Conservation (phyloP, 1,284 basidiomycete species). For the Papiliotrema terrestris region DNA sequence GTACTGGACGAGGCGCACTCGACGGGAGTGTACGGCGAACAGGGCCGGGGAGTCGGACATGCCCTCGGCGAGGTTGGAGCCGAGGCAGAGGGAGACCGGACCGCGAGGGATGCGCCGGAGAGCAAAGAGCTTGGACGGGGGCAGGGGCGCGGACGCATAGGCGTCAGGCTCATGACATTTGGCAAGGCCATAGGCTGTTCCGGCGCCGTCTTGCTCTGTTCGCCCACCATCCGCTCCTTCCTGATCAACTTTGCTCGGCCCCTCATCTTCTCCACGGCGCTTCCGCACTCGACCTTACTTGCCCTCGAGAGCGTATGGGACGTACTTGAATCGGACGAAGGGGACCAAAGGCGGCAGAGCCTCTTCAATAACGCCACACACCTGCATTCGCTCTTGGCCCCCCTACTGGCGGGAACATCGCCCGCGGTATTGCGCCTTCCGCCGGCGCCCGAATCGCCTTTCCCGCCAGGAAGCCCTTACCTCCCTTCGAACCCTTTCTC, state of each 20-base stretch:
- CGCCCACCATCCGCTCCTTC: slow-evolving; percentile 69
- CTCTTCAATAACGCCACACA: slow-evolving; percentile 18
- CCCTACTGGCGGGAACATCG: slow-evolving; percentile 23
- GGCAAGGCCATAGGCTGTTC: slow-evolving; percentile 68
- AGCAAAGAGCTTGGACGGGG: slow-evolving; percentile 11
- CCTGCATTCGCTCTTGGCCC: slow-evolving; percentile 21
- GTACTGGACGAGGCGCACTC: slow-evolving; percentile 80
- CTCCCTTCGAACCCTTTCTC: slow-evolving; percentile 35
- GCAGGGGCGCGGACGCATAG: slow-evolving; percentile 46
- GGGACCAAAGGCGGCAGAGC: slow-evolving; percentile 50
- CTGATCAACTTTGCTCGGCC: slow-evolving; percentile 90
- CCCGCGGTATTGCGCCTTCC: slow-evolving; percentile 27
- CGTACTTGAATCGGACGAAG: slow-evolving; percentile 65
- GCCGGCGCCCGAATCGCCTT: slow-evolving; percentile 20
- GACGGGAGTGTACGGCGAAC: slow-evolving; percentile 65
- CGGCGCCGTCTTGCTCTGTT: slow-evolving; percentile 77
- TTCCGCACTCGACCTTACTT: slow-evolving; percentile 69
- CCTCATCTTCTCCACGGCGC: slow-evolving; percentile 82
- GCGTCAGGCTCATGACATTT: slow-evolving; percentile 58
- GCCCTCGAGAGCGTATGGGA: slow-evolving; percentile 74
- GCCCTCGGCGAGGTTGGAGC: slow-evolving; percentile 30
- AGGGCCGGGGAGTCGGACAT: slow-evolving; percentile 59
- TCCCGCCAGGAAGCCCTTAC: slow-evolving; percentile 7
- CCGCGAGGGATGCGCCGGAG: too few relatives aligned
- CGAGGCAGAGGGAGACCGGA: too few relatives aligned